A percentile compares a stretch with the other conserved stretches of the same genome.
Conservation (phyloP, 192 early-diverging fungal species). For the Gamsiella multidivaricata region DNA sequence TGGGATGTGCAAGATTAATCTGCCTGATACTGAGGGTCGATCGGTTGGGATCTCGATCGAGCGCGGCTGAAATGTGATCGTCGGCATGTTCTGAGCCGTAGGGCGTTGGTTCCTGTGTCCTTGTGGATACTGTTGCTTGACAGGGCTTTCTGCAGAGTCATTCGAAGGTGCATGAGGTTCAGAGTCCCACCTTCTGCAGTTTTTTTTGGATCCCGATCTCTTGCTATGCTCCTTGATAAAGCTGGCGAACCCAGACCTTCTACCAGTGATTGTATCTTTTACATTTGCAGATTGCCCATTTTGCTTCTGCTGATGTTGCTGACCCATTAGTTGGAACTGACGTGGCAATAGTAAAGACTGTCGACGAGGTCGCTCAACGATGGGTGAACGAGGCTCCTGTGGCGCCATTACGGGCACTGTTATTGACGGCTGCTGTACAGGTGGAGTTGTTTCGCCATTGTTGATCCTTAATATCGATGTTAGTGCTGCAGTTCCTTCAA, state of each 20-base stretch:
- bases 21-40: constrained; percentile 23
- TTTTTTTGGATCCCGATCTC: neutral
- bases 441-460: too few species aligned
- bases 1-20: constrained; percentile 32
- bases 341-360: constrained; percentile 20
- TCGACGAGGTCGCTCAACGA: constrained; percentile 16
- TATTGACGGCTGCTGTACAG: neutral
- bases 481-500: too few species aligned
- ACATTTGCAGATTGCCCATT: neutral
- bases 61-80: constrained; percentile 23
- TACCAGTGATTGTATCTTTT: neutral
- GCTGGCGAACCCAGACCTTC: neutral
- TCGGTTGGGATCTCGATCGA: constrained; percentile 26
- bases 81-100: neutral
- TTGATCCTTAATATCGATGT: too few species aligned
- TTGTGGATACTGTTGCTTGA: neutral
- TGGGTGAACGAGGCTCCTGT: too few species aligned
- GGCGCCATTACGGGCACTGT: too few species aligned
- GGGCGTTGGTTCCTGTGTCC: neutral
- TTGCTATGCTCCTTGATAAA: constrained; percentile 9
- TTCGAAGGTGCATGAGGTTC: too few species aligned
- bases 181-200: too few species aligned
- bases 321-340: constrained; percentile 13
- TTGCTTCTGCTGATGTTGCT: neutral
- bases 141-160: too few species aligned